Conservation (phyloP, 768 basidiomycete genomes). For the Lyophyllum decastes region DNA sequence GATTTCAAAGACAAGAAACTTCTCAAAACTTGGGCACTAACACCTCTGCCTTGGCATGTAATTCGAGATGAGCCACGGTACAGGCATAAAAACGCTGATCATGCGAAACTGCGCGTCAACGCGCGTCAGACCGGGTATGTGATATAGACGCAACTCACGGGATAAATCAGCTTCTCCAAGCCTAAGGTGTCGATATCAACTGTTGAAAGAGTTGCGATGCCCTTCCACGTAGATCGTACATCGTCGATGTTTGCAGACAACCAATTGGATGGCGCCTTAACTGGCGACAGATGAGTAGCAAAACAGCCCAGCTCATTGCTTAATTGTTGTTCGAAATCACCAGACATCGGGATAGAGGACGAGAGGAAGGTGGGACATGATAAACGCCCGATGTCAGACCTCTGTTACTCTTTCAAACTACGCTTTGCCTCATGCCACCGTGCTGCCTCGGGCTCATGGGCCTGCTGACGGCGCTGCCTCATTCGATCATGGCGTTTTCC, state of each 20-base stretch:
- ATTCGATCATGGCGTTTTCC: no score
- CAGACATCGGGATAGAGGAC: not conserved
- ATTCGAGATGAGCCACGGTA: slow-evolving; percentile 5
- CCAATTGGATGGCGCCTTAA: slow-evolving; percentile 4
- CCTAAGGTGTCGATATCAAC: not conserved
- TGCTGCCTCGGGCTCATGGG: no score
- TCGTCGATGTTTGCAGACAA: slow-evolving; percentile 9
- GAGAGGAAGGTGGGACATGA: not conserved
- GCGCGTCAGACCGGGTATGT: no score
- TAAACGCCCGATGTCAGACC: no score
- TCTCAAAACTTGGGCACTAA: not conserved
- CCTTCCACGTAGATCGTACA: slow-evolving; percentile 1
- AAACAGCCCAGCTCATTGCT: slow-evolving; percentile 2
- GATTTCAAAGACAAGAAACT: no score
- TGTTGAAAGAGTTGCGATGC: not conserved
- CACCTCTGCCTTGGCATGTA: not conserved
- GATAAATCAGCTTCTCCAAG: not conserved
- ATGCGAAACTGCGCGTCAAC: no score
- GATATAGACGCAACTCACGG: not conserved
- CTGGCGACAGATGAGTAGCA: not conserved
- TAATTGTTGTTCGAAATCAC: slow-evolving; percentile 2
- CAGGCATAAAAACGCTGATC: slow-evolving; percentile 5
- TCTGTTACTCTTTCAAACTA: no score
- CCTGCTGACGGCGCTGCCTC: no score
- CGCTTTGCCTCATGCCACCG: no score